phyloP scores from a whole-genome alignment of 148 eudicot genomes.

The Bassia scoparia region DNA sequence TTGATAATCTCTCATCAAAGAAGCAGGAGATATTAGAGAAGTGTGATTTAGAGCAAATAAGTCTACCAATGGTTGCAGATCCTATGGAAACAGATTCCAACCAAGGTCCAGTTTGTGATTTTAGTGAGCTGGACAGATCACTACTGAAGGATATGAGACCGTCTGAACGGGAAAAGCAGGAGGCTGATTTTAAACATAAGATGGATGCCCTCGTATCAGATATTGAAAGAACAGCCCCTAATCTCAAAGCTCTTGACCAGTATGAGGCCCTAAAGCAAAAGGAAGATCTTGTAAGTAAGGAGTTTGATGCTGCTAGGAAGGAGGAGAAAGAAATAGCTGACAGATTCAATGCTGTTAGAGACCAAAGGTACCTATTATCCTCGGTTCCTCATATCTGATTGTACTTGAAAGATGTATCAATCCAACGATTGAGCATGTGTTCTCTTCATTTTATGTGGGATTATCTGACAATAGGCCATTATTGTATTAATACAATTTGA shows the following conservation, averaged over 20 bases:
- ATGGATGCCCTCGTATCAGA: conserved; percentile 65
- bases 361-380: conserved; percentile 47
- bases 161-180: conserved; percentile 81
- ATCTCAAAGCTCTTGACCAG: conserved; percentile 92
- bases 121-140: conserved; percentile 66
- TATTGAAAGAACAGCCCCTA: conserved; percentile 93
- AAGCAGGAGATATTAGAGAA: conserved; percentile 85
- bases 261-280: conserved; percentile 84
- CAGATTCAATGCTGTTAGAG: conserved; percentile 65
- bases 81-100: conserved; percentile 77
- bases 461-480: neutral
- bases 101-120: conserved; percentile 59
- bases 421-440: neutral
- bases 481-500: conserved; percentile 3
- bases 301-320: conserved; percentile 80
- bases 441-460: neutral
- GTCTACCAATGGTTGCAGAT: conserved; percentile 66
- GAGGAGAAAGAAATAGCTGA: conserved; percentile 72
- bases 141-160: conserved; percentile 61
- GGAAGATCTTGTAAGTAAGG: conserved; percentile 64
- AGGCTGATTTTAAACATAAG: conserved; percentile 73
- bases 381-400: conserved; percentile 1
- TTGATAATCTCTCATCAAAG: conserved; percentile 56
- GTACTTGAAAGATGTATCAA: neutral
- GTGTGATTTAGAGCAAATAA: conserved; percentile 80